Base-by-base conservation (phyloP, 805 yeast genomes). In the Candida succiphila region DNA sequence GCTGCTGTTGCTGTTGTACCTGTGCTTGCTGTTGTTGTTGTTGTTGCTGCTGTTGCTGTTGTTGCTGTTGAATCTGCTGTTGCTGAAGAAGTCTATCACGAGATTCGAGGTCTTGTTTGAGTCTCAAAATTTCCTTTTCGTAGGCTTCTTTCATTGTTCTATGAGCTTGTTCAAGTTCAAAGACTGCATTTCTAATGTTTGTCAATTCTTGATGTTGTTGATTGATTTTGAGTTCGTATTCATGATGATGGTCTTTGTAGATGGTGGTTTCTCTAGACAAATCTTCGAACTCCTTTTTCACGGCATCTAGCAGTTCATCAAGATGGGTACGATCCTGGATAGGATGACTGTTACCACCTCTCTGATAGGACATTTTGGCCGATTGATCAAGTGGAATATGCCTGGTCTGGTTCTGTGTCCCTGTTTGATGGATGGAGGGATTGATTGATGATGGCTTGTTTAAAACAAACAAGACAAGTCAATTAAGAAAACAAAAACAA, bases 141-240 rank as follows among this genome's bases (percentile, higher is more conserved):
- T 89, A 92, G 30, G 88, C 87, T 51, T 89, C 96, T 61, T 89
- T 88, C 72, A 92, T 83, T 54, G 85, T 84, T 46, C 95, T 72
- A 63, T 89, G 97, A 26, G 95, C 89, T 71, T 80, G 73, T 58
- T 89, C 96, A 49, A 89, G 71, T 54, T 92, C 97, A 52, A 79
- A 87, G 20, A 89, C 95, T 9, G 95, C 85, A 51, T 87, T 94
- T 50, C 96, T 75, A 37, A 89, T 87, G 55, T 84, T 94, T 53
- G 87, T 88, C 73, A 89, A 78, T 58, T 92, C 98, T 34, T 79
- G 82, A 37, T 86, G 78, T 60, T 89, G 96, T 61, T 88, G 96
- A 52, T 74, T 79, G 54, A 86, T 78, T 55, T 88, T 88, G 46
- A 80, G 65, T 58, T 89, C 97, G 47, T 77, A 84, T 54, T 88